Percentiles rank a stretch among this genome's conserved stretches.
Conservation (phyloP, 257 asterid genomes). For the Solanum chilense region DNA sequence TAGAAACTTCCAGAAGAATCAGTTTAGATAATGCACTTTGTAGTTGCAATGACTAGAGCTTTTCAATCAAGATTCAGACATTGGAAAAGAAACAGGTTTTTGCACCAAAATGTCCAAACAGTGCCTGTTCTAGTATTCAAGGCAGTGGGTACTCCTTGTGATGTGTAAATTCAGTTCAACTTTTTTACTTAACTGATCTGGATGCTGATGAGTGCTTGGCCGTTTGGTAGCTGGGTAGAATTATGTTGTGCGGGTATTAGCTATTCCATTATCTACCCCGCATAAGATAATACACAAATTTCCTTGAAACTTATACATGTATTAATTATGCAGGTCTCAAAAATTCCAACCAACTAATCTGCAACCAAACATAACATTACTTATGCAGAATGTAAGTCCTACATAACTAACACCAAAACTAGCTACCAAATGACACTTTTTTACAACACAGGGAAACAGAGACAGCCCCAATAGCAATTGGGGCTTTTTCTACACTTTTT, state of each 20-base stretch:
- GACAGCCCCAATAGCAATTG: neutral
- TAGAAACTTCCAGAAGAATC: neutral
- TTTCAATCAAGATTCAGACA: neutral
- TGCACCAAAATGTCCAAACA: neutral
- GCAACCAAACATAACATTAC: neutral
- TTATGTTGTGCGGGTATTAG: neutral
- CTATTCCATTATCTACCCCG: neutral
- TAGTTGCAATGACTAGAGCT: neutral
- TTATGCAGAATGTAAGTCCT: neutral
- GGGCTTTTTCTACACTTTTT: neutral
- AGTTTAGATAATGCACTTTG: neutral
- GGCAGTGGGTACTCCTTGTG: neutral
- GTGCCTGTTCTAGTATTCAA: neutral
- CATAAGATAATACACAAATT: neutral
- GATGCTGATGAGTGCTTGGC: neutral
- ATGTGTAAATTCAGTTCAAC: neutral
- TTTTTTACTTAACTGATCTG: neutral
- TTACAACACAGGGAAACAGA: neutral
- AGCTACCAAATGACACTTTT: neutral
- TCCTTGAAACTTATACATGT: neutral
- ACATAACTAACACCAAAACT: neutral
- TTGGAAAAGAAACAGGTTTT: neutral
- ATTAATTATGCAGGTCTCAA: neutral
- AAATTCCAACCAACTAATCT: neutral
- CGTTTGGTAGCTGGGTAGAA: neutral